Base-by-base conservation (phyloP, 805 yeast species). In the Brettanomyces anomalus region DNA sequence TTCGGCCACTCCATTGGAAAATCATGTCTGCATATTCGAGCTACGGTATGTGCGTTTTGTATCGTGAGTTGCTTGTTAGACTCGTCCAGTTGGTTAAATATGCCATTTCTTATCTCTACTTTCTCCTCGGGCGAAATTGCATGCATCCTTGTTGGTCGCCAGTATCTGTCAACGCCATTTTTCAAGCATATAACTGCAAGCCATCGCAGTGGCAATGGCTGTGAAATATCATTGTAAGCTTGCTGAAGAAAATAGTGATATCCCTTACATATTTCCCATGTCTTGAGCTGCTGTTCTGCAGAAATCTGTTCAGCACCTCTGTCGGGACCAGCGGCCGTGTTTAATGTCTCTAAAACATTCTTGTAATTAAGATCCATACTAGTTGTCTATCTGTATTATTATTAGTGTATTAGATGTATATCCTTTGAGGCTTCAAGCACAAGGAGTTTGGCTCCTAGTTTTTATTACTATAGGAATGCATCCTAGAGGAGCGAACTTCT, bases 1-100 rank as follows among this genome's bases (percentile, higher is more conserved):
- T 72, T 61, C 0, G 94, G 88, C 97, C 97, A 93, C 37, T 81
- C 88, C 2, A 65, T 60, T 0, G 97, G 97, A 57, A 85, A 93
- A 53, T 93, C 98, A 44, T 77, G 68, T 40, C 97, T 65, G 20
- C 85, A 82, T 21, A 93, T 83, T 46, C 81, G 70, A 1, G 95
- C 81, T 5, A 85, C 68, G 0, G 94, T 81, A 49, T 85, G 83
- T 0, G 97, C 94, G 57, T 85, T 84, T 62, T 93, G 97, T 26
- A 83, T 72, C 26, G 82, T 65, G 46, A 90, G 67, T 55, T 81
- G 93, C 46, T 74, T 76, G 53, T 86, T 85, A 41, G 80, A 77
- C 55, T 85, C 95, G 47, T 72, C 74, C 13, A 85, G 56, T 37
- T 77, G 56, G 24, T 48, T 47, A 50, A 87, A 83, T 8, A 85